Evolutionary conservation across 2,329 filamentous ascomycete species (phyloP), one percentile per base, ranked within the genome.

Genomic region (Xylaria polymorpha): DNA sequence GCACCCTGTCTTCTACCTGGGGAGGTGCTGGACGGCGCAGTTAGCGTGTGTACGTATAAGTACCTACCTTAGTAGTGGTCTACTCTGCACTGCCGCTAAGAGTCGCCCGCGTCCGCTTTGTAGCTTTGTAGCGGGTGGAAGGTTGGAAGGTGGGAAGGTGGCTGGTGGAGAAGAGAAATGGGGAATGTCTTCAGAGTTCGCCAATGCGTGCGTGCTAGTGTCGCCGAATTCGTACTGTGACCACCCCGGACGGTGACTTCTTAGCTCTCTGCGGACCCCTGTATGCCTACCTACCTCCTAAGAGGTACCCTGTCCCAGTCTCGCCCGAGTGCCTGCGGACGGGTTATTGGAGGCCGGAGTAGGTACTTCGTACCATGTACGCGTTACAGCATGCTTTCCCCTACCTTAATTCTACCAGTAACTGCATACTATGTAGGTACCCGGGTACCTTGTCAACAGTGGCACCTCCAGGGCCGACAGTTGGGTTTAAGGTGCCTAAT

Each of bases 171-270:
- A 68, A 67, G n/a, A 22, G 50, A 37, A 25, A 48, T 29, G 50
- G 65, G 55, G 35, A 51, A 59, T 67, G 67, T 53, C 60, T 68
- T 70, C 58, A 68, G 44, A 70, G 70, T 72, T 72, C 65, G 56
- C 69, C 39, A 64, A 67, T 65, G 61, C 66, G 32, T 44, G 39
- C 35, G 32, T 44, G 39, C 35, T 62, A 14, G 50, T 56, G 32
- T 37, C 37, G 46, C 29, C 44, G 60, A 60, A 51, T 64, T 32
- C 64, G 32, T 70, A 68, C 68, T 68, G 68, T 70, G 61, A 58
- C 51, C 66, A 68, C 61, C 55, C 65, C 62, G 51, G 58, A 64
- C 58, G 50, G 61, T 39, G 59, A 56, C 41, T 56, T 63, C 56
- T 61, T 61, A 66, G 64, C 29, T 53, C 44, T 46, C 50, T 61